These are phyloP conservation scores for Leccinum ponderosum DNA, from an alignment of 1,284 basidiomycete genomes.

Conservation along the genomic window DNA sequence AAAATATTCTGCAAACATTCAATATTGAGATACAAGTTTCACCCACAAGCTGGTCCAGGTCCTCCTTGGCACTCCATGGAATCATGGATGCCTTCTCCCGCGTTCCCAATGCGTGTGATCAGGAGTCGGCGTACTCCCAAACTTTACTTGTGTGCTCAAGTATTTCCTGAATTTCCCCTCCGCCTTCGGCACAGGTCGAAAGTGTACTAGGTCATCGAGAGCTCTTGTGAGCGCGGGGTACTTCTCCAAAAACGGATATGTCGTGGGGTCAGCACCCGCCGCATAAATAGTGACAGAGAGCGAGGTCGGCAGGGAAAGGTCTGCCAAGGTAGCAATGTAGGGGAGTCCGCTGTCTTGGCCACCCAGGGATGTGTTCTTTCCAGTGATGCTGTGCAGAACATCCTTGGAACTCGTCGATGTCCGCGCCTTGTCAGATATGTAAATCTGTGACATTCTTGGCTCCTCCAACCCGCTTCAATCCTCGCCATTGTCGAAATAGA, in stretches of 20 bases:
- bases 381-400: not conserved
- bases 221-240: not conserved
- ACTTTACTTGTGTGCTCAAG: not conserved
- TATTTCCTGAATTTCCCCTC: not conserved
- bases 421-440: not conserved
- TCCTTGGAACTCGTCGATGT: not conserved
- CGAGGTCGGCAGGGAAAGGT: not conserved
- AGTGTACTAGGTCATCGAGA: not conserved
- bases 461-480: too few relatives aligned
- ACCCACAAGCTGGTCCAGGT: not conserved
- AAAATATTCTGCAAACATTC: too few relatives aligned
- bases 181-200: not conserved
- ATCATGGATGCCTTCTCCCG: not conserved
- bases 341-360: not conserved
- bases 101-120: not conserved
- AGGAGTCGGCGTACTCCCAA: not conserved
- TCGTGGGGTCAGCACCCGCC: not conserved
- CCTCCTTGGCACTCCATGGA: not conserved
- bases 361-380: not conserved
- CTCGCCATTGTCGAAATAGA: not conserved
- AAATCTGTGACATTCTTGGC: not conserved
- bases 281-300: not conserved
- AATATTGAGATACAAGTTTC: not conserved
- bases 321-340: not conserved
- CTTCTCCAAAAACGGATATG: not conserved